These are phyloP conservation scores for Leishmania arabica DNA, from an alignment of 208 protist species.

Conservation along the genomic window DNA sequence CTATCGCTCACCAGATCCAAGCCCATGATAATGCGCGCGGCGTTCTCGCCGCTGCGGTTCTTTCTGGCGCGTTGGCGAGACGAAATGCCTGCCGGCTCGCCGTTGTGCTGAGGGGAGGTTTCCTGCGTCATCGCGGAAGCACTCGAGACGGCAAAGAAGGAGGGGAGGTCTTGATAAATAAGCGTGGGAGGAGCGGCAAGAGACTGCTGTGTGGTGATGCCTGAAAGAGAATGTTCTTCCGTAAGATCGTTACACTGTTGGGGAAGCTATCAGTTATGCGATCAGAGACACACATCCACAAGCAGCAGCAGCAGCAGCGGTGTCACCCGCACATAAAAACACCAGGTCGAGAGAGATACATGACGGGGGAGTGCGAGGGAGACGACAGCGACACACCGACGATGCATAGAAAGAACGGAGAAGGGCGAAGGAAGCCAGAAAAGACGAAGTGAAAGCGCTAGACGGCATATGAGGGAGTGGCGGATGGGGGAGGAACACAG, in stretches of 20 bases:
- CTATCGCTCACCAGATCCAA: conserved; percentile 9
- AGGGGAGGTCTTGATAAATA: neutral
- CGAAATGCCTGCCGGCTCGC: conserved; percentile 17
- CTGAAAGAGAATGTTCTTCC: neutral
- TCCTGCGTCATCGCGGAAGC: conserved; percentile 12
- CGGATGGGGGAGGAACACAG: no score
- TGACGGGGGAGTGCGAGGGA: neutral
- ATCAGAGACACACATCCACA: neutral
- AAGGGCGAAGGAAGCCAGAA: neutral
- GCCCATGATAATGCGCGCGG: conserved; percentile 33
- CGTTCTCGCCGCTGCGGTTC: conserved; percentile 39
- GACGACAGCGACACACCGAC: neutral
- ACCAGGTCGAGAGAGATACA: neutral
- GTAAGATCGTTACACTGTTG: neutral
- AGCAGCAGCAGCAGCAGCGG: neutral
- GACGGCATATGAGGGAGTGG: neutral
- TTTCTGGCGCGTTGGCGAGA: conserved; percentile 32
- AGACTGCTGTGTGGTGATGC: neutral
- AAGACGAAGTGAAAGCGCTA: neutral
- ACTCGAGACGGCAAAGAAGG: neutral
- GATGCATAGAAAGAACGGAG: neutral
- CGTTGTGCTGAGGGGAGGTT: neutral
- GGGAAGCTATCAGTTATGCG: neutral
- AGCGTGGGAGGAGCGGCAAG: neutral
- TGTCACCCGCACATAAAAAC: neutral